These are phyloP conservation scores for Primulina tabacum DNA, from an alignment of 257 asterid genomes.

Conservation along the genomic window DNA sequence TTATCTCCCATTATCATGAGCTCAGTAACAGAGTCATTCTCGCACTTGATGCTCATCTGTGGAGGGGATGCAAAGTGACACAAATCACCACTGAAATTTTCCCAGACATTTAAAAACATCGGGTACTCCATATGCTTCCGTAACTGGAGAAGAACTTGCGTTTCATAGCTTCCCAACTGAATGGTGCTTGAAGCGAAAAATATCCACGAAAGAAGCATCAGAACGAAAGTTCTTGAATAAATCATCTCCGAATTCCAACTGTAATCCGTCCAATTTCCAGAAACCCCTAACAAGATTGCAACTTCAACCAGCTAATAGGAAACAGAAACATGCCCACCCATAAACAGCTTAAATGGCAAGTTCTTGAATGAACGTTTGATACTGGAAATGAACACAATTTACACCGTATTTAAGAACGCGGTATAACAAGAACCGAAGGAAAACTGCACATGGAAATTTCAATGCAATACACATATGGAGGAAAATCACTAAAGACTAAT, in stretches of 20 bases:
- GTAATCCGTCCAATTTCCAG: conserved; percentile 6
- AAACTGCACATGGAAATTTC: neutral
- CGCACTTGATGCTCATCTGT: conserved; percentile 64
- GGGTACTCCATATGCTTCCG: conserved; percentile 89
- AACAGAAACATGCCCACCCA: conserved; percentile 10
- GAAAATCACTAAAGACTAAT: neutral
- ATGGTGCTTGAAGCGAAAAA: conserved; percentile 46
- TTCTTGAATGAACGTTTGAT: neutral
- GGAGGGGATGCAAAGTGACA: conserved; percentile 57
- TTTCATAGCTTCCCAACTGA: conserved; percentile 61
- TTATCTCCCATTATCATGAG: conserved; percentile 75
- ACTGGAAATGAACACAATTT: neutral
- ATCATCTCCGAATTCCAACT: conserved; percentile 40
- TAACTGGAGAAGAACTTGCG: conserved; percentile 80
- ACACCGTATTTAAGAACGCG: neutral
- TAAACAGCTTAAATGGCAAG: conserved; percentile 10
- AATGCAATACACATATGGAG: neutral
- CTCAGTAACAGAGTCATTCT: conserved; percentile 66
- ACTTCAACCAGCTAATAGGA: conserved; percentile 1
- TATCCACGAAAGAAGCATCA: conserved; percentile 42
- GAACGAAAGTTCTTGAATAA: conserved; percentile 24
- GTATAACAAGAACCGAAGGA: neutral
- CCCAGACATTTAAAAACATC: conserved; percentile 51
- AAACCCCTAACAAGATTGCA: conserved; percentile 32
- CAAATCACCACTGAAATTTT: conserved; percentile 51